Evolutionary conservation across 129 eudicot species (phyloP), one percentile per base, ranked within the genome.

Genomic region (Erigeron canadensis): DNA sequence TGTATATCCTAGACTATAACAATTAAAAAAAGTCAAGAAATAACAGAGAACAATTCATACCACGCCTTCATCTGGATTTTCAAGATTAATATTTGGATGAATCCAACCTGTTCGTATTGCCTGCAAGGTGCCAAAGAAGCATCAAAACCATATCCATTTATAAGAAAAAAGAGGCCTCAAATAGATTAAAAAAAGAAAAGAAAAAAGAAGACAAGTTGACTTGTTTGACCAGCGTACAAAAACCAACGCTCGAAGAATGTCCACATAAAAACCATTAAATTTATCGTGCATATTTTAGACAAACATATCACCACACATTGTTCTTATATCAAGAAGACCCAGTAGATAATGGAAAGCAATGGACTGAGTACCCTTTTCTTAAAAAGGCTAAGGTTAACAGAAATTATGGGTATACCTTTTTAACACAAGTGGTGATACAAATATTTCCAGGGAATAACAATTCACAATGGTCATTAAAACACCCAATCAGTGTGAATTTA

Each of bases 101-200:
- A 93, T 65, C 96, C 98, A 93, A 39, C 98, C 98, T 34, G 98
- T 93, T 44, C 87, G 85, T 75, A 93, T 93, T 57, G 98, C 98
- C 98, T 93, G 39, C 84, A 80, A 79, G 75, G 19, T n/a, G 69
- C 77, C 71, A 70, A 80, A 66, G 18, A n/a, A 23, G 38, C n/a
- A 44, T 15, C 43, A 71, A 28, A n/a, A 23, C 38, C n/a, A 44
- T 11, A 39, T 56, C 15, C 23, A 46, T 28, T 46, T 67, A 67
- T 10, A 58, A 67, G 58, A 41, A 45, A 45, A 10, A 16, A 47
- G 40, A 38, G 23, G 34, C 51, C 45, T 10, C 16, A 56, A 15
- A 63, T 50, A 72, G 39, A 75, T 43, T n/a, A n/a, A n/a, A n/a
- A n/a, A n/a, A n/a, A n/a, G n/a, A n/a, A n/a, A n/a, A n/a, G n/a